Base-by-base conservation (phyloP, 306 rosid species). In the Trifolium dubium region DNA sequence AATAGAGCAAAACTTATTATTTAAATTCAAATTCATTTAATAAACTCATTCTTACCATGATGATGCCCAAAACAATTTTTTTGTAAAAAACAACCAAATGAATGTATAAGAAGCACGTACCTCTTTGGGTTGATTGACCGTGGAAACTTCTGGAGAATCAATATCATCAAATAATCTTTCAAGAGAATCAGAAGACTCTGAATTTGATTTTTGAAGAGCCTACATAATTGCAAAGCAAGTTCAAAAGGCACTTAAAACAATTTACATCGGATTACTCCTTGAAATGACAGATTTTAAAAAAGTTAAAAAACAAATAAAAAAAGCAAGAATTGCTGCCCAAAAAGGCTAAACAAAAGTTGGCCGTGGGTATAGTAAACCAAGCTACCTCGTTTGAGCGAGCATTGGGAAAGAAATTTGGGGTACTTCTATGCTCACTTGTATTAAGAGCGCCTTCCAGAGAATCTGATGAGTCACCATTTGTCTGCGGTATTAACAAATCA, bases 111-210 rank as follows among this genome's bases (percentile, higher is more conserved):
- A 79, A 50, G 72, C 77, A 68, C 59, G 30, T 84, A 94, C 96
- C 97, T 88, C 90, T 86, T 94, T 94, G 7, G 82, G 86, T 44
- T 67, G 69, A 73, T 80, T 50, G 68, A 55, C 62, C 28, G 70
- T 72, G 63, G 91, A 71, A 63, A 84, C 43, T 61, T 89, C 89
- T 0, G 78, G 88, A 78, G 74, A 71, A 69, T 77, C 91, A 68
- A 83, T 78, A 77, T 93, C 94, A 79, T 75, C 92, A 88, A 94
- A 92, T 75, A 92, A 88, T 78, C 90, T 82, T 68, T 89, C 99
- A 58, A 91, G 86, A 74, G 97, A 94, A 89, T 94, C 97, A 0
- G 92, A 89, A 65, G 95, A 91, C 69, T 73, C 61, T 29, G 88
- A 82, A 79, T 86, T 85, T 71, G 93, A 80, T 58, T 60, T 86